phyloP scores from a whole-genome alignment of 768 basidiomycete genomes.

The Hygrophoropsis aurantiaca region DNA sequence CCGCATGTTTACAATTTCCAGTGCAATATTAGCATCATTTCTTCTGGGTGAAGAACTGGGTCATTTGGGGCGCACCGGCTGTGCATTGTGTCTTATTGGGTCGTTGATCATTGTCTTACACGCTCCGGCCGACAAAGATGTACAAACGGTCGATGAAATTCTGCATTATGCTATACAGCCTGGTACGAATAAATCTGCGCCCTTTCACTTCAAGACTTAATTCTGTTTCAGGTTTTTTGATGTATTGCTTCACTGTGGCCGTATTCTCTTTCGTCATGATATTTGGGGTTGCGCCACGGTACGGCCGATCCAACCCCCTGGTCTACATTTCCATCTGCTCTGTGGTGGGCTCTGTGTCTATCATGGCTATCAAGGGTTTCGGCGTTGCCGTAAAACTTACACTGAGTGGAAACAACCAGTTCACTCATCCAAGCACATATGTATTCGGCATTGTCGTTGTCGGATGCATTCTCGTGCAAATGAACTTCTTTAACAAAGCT shows the following conservation, averaged over 20 bases:
- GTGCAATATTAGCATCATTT: conserved; percentile 92
- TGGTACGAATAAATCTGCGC: conserved; percentile 45
- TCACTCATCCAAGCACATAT: conserved; percentile 94
- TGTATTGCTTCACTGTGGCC: conserved; percentile 86
- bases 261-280: conserved; percentile 86
- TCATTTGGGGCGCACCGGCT: conserved; percentile 86
- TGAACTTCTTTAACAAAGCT: conserved; percentile 99
- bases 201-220: conserved; percentile 8
- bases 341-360: conserved; percentile 90
- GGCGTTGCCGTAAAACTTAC: conserved; percentile 97
- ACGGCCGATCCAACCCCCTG: conserved; percentile 85
- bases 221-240: conserved; percentile 69
- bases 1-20: conserved; percentile 31
- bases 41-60: conserved; percentile 92
- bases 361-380: conserved; percentile 99
- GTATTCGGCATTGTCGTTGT: conserved; percentile 84
- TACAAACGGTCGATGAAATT: conserved; percentile 92
- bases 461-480: conserved; percentile 85
- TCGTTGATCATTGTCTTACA: conserved; percentile 95
- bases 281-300: conserved; percentile 75
- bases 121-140: conserved; percentile 92
- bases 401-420: conserved; percentile 90
- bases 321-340: conserved; percentile 98
- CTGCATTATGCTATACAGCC: conserved; percentile 91
- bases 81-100: conserved; percentile 79